These are phyloP conservation scores for Penicillium sp. DNA, from an alignment of 2,329 filamentous ascomycete species.

Conservation along the genomic window DNA sequence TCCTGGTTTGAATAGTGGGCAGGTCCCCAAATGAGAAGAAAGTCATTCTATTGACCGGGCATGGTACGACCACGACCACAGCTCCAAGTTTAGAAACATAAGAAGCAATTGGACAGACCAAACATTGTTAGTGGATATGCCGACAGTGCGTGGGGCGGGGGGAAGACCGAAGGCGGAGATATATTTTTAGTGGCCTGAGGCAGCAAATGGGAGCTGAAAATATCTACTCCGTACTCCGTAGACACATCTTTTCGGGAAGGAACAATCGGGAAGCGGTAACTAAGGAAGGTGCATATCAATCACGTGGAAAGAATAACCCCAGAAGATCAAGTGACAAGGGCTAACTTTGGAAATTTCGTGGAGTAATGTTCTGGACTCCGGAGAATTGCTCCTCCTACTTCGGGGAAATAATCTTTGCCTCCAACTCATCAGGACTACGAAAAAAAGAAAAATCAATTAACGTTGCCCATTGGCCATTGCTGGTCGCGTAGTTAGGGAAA, in stretches of 20 bases:
- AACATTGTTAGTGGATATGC: background rate
- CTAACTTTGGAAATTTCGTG: no score
- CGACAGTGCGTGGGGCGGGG: background rate
- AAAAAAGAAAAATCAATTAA: background rate
- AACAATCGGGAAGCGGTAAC: background rate
- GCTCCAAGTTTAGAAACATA: background rate
- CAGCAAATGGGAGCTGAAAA: background rate
- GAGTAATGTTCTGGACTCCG: background rate
- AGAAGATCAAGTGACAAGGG: no score
- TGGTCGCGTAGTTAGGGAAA: constrained; percentile 2
- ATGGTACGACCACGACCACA: constrained; percentile 23
- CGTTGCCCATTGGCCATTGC: background rate
- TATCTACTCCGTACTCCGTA: no score
- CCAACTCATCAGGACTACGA: background rate
- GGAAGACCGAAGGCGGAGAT: background rate
- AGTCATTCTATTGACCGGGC: constrained; percentile 29
- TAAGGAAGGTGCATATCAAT: background rate
- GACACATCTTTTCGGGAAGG: background rate
- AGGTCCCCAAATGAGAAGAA: constrained; percentile 31
- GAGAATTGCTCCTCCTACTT: background rate
- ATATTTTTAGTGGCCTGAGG: background rate
- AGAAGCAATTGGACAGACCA: background rate
- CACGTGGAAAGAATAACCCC: background rate
- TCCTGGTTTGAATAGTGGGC: constrained; percentile 55
- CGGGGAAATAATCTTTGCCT: constrained; percentile 2